These are phyloP conservation scores for Claviceps purpurea DNA, from an alignment of 2,329 filamentous ascomycete species.

Conservation along the genomic window DNA sequence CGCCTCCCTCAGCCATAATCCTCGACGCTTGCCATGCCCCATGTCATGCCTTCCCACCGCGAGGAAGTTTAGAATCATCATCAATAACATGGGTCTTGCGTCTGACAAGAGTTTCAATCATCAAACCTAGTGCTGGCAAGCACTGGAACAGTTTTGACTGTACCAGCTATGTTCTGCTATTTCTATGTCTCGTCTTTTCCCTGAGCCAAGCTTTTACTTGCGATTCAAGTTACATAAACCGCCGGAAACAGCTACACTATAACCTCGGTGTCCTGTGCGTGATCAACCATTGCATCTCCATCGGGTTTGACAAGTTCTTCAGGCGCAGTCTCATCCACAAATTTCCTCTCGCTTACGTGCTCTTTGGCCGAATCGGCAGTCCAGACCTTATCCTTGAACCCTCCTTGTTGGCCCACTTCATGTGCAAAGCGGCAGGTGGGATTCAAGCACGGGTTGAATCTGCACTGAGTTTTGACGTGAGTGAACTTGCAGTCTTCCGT, in stretches of 20 bases:
- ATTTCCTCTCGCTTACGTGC: constrained; percentile 81
- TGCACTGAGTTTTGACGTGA: constrained; percentile 74
- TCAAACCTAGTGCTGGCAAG: too few relatives aligned
- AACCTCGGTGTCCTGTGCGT: constrained; percentile 25
- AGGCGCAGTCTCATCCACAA: constrained; percentile 55
- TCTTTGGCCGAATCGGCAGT: constrained; percentile 44
- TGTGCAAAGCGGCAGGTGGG: constrained; percentile 81
- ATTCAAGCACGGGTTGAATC: constrained; percentile 84
- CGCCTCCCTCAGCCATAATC: neutral
- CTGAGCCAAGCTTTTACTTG: neutral
- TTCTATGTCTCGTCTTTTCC: neutral
- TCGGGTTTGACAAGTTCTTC: constrained; percentile 64
- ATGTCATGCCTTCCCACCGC: constrained; percentile 4
- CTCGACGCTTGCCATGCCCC: constrained; percentile 8
- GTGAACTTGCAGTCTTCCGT: constrained; percentile 77
- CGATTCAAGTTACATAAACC: neutral
- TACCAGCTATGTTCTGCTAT: neutral
- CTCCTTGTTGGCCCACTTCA: constrained; percentile 75
- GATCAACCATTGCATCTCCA: constrained; percentile 23
- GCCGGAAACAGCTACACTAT: constrained; percentile 12
- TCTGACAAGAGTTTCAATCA: neutral
- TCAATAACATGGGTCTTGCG: constrained; percentile 7
- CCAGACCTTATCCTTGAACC: constrained; percentile 85
- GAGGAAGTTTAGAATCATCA: constrained; percentile 5
- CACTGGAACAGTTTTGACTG: too few relatives aligned